phyloP scores from a whole-genome alignment of 441 rosid species.

The Pelargonium citronellum region DNA sequence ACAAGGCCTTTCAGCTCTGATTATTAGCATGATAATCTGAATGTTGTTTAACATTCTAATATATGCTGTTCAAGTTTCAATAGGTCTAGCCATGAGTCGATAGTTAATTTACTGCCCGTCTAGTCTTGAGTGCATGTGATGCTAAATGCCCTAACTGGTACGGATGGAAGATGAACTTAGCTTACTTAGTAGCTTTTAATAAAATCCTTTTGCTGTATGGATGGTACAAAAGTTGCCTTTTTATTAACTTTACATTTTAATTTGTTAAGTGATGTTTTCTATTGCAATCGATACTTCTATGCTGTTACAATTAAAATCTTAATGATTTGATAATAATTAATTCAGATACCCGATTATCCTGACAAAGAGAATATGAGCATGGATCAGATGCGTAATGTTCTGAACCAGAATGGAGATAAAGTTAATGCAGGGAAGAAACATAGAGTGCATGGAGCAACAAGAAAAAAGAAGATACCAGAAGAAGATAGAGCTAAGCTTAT shows the following conservation, averaged over 20 bases:
- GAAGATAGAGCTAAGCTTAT: slow-evolving; percentile 47
- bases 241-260: no score
- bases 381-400: slow-evolving; percentile 30
- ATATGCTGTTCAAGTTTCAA: neutral
- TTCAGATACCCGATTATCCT: slow-evolving; percentile 46
- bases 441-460: slow-evolving; percentile 29
- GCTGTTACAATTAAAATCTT: slow-evolving; percentile 4
- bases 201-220: no score
- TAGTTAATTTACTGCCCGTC: no score
- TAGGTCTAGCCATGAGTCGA: no score
- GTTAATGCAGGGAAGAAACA: slow-evolving; percentile 27
- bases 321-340: slow-evolving; percentile 22
- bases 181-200: no score
- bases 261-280: neutral
- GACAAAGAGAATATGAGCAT: slow-evolving; percentile 47
- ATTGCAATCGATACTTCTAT: neutral
- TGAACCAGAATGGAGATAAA: slow-evolving; percentile 26
- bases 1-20: slow-evolving; percentile 2
- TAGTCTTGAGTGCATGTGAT: no score
- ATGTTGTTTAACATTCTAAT: neutral
- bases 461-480: slow-evolving; percentile 44
- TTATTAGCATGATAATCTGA: neutral
- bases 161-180: no score
- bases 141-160: neutral
- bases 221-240: no score